phyloP scores from a whole-genome alignment of 1,284 basidiomycete genomes.

The Heterobasidion parviporum region DNA sequence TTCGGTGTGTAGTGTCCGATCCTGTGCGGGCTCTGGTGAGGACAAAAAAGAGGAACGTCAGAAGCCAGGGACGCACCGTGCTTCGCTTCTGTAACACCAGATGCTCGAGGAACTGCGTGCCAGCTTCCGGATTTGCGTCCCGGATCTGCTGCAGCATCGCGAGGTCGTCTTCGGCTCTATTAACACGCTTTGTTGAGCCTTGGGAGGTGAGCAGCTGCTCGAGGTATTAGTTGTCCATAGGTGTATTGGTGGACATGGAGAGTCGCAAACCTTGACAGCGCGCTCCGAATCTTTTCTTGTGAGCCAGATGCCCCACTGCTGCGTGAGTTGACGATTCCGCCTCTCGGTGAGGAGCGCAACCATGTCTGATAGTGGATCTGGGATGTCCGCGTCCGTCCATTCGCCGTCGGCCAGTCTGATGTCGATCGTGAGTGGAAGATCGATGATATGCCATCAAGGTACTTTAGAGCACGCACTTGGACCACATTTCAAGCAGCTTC shows the following conservation, averaged over 20 bases:
- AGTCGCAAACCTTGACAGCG: slow-evolving; percentile 54
- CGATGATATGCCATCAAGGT: slow-evolving; percentile 1
- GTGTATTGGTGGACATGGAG: not conserved
- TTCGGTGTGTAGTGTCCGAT: slow-evolving; percentile 48
- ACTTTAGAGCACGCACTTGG: slow-evolving; percentile 45
- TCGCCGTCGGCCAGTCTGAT: slow-evolving; percentile 65
- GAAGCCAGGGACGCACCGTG: slow-evolving; percentile 31
- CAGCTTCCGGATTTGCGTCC: slow-evolving; percentile 48
- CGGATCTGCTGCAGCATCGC: slow-evolving; percentile 46
- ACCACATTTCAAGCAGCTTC: slow-evolving; percentile 61
- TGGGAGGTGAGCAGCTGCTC: slow-evolving; percentile 48
- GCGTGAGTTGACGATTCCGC: slow-evolving; percentile 53
- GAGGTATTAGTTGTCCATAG: not conserved
- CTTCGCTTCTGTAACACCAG: slow-evolving; percentile 66
- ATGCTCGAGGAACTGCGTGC: slow-evolving; percentile 70
- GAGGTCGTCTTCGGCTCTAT: slow-evolving; percentile 50
- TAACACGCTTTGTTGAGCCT: slow-evolving; percentile 39
- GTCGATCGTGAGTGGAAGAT: not conserved
- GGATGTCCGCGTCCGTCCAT: slow-evolving; percentile 56
- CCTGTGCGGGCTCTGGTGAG: slow-evolving; percentile 25
- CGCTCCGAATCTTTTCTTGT: slow-evolving; percentile 58
- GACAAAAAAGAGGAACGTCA: not conserved
- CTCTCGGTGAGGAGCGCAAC: slow-evolving; percentile 53
- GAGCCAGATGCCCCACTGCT: slow-evolving; percentile 79
- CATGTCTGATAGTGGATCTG: slow-evolving; percentile 66